phyloP scores from a whole-genome alignment of 1,284 basidiomycete species.

The Malassezia globosa region DNA sequence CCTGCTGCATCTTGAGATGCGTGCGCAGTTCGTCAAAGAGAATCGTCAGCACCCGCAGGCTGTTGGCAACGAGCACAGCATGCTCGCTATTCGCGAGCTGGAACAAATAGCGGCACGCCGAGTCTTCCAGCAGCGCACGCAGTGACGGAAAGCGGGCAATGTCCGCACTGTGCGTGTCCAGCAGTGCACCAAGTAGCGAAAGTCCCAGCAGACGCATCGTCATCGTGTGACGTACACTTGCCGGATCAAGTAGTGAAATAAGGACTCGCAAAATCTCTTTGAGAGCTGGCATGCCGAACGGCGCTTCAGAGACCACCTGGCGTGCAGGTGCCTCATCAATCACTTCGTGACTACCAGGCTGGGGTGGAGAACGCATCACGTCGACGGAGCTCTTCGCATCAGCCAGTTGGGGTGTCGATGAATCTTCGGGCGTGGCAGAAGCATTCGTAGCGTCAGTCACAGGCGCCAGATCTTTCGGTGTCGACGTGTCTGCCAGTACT shows the following conservation, averaged over 20 bases:
- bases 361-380: background rate
- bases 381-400: background rate
- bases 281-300: slow-evolving; percentile 82
- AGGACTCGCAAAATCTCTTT: slow-evolving; percentile 86
- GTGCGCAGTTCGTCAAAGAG: slow-evolving; percentile 77
- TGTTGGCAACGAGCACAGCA: slow-evolving; percentile 62
- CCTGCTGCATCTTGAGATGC: slow-evolving; percentile 88
- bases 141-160: slow-evolving; percentile 61
- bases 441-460: background rate
- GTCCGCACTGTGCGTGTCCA: slow-evolving; percentile 69
- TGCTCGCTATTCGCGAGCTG: slow-evolving; percentile 60
- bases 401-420: background rate
- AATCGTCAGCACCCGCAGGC: slow-evolving; percentile 73
- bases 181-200: slow-evolving; percentile 73
- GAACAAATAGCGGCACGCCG: slow-evolving; percentile 91
- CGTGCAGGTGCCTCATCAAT: background rate
- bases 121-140: slow-evolving; percentile 63
- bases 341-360: background rate
- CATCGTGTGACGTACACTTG: slow-evolving; percentile 87
- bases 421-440: background rate
- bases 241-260: slow-evolving; percentile 86
- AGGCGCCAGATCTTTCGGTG: slow-evolving; percentile 1
- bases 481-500: background rate
- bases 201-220: slow-evolving; percentile 84
- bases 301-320: slow-evolving; percentile 8